Percentiles rank a stretch among this genome's conserved stretches.
Conservation (phyloP, 2,329 filamentous ascomycete genomes). For the Diaporthe sp. region DNA sequence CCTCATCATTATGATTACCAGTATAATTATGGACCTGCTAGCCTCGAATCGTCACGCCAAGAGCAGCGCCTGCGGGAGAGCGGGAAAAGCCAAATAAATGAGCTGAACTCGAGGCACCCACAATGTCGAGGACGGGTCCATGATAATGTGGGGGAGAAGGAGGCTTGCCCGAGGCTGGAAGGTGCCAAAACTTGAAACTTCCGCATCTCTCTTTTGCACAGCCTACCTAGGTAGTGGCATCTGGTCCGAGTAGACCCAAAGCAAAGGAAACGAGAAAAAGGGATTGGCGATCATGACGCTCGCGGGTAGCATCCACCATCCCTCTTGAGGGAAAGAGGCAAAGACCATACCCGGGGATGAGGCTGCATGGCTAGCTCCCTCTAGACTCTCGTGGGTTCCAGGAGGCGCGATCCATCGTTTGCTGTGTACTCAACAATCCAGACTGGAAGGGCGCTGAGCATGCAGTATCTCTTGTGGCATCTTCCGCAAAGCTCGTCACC, state of each 20-base stretch:
- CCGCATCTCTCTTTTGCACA: slow-evolving; percentile 12
- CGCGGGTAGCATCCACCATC: slow-evolving; percentile 1
- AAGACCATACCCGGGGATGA: neutral
- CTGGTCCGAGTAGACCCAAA: neutral
- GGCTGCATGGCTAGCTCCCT: slow-evolving; percentile 13
- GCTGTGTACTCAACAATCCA: neutral
- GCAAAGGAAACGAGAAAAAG: neutral
- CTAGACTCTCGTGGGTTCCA: slow-evolving; percentile 10
- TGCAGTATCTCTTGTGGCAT: neutral
- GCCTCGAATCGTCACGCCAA: slow-evolving; percentile 7
- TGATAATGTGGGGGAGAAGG: slow-evolving; percentile 9
- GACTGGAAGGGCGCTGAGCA: neutral
- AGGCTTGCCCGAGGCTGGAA: slow-evolving; percentile 28
- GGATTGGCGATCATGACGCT: neutral
- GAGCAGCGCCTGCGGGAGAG: neutral
- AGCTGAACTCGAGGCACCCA: slow-evolving; percentile 26
- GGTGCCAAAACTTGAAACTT: slow-evolving; percentile 13
- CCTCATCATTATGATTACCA: neutral
- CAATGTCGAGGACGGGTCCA: slow-evolving; percentile 2
- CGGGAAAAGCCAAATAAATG: slow-evolving; percentile 21
- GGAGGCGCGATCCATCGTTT: slow-evolving; percentile 5
- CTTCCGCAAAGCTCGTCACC: neutral
- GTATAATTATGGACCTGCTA: slow-evolving; percentile 4
- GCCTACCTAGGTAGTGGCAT: neutral
- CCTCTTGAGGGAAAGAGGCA: neutral